Evolutionary conservation across 768 basidiomycete species (phyloP).

Genomic region (Suillus subluteus): DNA sequence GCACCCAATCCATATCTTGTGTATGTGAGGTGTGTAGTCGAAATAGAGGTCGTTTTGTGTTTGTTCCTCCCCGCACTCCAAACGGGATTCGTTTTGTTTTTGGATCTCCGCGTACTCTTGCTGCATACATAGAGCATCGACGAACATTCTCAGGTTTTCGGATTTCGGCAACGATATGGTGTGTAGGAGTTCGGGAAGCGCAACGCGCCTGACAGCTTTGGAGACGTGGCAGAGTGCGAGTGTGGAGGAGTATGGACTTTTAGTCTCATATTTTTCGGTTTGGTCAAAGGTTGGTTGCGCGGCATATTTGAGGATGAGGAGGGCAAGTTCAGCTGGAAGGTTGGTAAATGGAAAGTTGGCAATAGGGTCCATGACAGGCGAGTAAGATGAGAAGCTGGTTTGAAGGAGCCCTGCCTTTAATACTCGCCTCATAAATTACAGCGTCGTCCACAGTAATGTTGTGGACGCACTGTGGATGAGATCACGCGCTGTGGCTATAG

Average conservation of each 20-base stretch:
- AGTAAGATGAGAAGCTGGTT: background rate
- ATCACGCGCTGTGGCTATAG: background rate
- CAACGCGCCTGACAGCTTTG: constrained; percentile 31
- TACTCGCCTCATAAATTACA: background rate
- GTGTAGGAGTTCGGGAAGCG: constrained; percentile 43
- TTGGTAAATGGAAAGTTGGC: constrained; percentile 22
- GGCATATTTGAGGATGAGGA: constrained; percentile 38
- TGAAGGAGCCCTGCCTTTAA: background rate
- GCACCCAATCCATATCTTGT: constrained; percentile 39
- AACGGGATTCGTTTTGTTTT: background rate
- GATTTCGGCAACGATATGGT: constrained; percentile 37
- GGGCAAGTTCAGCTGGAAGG: constrained; percentile 41
- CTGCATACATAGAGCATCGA: constrained; percentile 35
- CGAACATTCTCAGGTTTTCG: constrained; percentile 26
- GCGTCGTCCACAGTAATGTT: background rate
- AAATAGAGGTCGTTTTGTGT: constrained; percentile 28
- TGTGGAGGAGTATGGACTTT: constrained; percentile 27
- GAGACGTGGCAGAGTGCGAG: constrained; percentile 39
- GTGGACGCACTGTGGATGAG: constrained; percentile 12
- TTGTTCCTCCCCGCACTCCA: background rate
- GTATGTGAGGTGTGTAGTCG: constrained; percentile 36
- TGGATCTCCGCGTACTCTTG: constrained; percentile 8
- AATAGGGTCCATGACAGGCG: background rate
- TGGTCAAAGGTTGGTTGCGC: constrained; percentile 23
- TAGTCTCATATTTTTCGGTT: background rate